Base-by-base conservation (phyloP, 1,139 yeast species). In the Arxiozyma bovina region DNA sequence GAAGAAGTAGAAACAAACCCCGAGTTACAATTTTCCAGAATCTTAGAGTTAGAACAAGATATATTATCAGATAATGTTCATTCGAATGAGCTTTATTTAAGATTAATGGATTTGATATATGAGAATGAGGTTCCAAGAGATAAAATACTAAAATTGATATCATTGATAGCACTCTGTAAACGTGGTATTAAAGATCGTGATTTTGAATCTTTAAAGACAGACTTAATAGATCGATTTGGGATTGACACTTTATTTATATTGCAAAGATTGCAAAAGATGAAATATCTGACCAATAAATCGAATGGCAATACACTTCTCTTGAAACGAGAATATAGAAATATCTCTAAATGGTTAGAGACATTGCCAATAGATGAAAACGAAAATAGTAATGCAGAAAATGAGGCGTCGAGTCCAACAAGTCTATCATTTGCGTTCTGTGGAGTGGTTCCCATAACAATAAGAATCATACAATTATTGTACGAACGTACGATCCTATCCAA, bases 11-110 rank as follows among this genome's bases (percentile, higher is more conserved):
- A 77, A 45, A 74, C 70, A 41, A 71, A 65, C 20, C 69, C 67
- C 12, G 57, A 59, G 15, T 66, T 67, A 12, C 63, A 74, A 43
- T 83, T 83, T 66, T 82, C 83, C 60, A 73, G 74, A 30, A 75
- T 79, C 56, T 71, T 90, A 22, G 85, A 82, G 56, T 74, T 89
- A 50, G 94, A 90, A 65, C 95, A 90, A 69, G 68, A 67, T 50
- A 54, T 67, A 15, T 53, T 66, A n/a, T 56, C 63, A 9, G 64
- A 64, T 20, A 60, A 60, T 34, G 48, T 64, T 46, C 58, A 60
- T 52, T 23, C 55, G 6, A 57, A 58, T 23, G 59, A 60, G 4
- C 57, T 61, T 46, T 60, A 60, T 38, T 61, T 61, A 15, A 58
- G 53, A 43, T 58, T 68, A 2, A 48, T 62, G 40, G 66, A 65